phyloP scores from a whole-genome alignment of 768 basidiomycete genomes.

The Leccinum olivaceopallidum region DNA sequence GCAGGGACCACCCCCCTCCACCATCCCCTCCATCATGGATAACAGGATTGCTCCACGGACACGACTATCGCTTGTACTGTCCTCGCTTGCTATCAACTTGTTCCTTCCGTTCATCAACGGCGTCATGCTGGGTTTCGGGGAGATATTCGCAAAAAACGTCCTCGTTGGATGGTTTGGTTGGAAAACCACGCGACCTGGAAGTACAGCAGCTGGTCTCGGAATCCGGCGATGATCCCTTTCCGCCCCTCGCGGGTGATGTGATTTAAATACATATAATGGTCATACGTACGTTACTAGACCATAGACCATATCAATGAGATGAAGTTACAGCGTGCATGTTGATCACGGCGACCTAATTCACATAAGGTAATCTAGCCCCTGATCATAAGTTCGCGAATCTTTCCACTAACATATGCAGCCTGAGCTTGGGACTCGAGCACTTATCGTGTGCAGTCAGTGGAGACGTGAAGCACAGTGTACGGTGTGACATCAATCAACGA shows the following conservation, averaged over 20 bases:
- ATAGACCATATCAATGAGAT: too few species aligned
- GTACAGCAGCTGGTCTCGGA: slow-evolving; percentile 26
- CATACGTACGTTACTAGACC: slow-evolving; percentile 33
- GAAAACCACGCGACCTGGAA: slow-evolving; percentile 30
- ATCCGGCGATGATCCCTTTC: slow-evolving; percentile 20
- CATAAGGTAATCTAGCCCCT: too few species aligned
- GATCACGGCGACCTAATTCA: too few species aligned
- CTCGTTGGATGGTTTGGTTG: slow-evolving; percentile 54
- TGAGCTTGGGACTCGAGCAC: too few species aligned
- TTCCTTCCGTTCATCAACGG: slow-evolving; percentile 89
- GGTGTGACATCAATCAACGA: neutral
- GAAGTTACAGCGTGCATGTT: too few species aligned
- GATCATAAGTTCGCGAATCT: too few species aligned
- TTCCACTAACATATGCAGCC: too few species aligned
- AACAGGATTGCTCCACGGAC: slow-evolving; percentile 62
- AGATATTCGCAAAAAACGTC: slow-evolving; percentile 87
- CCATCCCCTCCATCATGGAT: slow-evolving; percentile 73
- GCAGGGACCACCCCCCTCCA: slow-evolving; percentile 38
- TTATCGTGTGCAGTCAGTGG: too few species aligned
- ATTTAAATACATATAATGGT: slow-evolving; percentile 20
- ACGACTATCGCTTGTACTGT: slow-evolving; percentile 65
- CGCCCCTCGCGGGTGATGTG: neutral
- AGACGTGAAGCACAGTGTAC: too few species aligned
- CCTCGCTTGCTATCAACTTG: slow-evolving; percentile 81
- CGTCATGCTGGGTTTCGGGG: slow-evolving; percentile 96